A percentile compares a stretch with the other conserved stretches of the same genome.
These are phyloP conservation scores for Stephania yunnanensis DNA, from an alignment of 164 flowering plant genomes.

Conservation along the genomic window DNA sequence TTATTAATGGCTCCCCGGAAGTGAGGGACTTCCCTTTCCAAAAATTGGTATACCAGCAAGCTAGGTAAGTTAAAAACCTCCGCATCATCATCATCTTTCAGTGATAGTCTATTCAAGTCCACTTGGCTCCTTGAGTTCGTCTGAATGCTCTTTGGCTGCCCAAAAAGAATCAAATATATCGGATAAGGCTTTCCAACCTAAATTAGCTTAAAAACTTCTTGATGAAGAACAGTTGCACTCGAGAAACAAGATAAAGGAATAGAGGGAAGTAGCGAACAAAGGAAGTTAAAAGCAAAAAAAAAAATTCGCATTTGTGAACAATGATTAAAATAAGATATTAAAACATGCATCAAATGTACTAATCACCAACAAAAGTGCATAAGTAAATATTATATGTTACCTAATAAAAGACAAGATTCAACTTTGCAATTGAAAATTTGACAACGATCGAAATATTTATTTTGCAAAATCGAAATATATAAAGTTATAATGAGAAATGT, in stretches of 20 bases:
- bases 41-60: constrained; percentile 40
- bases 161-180: not conserved
- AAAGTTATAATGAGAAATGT: not conserved
- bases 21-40: constrained; percentile 54
- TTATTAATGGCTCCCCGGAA: constrained; percentile 51
- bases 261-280: too few relatives aligned
- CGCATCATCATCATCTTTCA: constrained; percentile 37
- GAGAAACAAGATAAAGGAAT: not conserved
- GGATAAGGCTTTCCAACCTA: not conserved
- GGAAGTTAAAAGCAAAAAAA: too few relatives aligned
- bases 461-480: not conserved
- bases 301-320: not conserved
- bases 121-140: constrained; percentile 21
- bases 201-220: not conserved
- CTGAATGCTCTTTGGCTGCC: constrained; percentile 13
- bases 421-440: too few relatives aligned
- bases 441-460: not conserved
- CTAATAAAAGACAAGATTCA: not conserved
- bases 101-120: constrained; percentile 17
- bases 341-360: not conserved
- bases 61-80: constrained; percentile 35
- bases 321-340: not conserved
- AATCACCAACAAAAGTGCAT: not conserved
- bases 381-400: too few relatives aligned
- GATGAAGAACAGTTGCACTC: not conserved